These are phyloP conservation scores for Cryptococcus hybrid DNA, from an alignment of 1,284 basidiomycete species.

Conservation along the genomic window DNA sequence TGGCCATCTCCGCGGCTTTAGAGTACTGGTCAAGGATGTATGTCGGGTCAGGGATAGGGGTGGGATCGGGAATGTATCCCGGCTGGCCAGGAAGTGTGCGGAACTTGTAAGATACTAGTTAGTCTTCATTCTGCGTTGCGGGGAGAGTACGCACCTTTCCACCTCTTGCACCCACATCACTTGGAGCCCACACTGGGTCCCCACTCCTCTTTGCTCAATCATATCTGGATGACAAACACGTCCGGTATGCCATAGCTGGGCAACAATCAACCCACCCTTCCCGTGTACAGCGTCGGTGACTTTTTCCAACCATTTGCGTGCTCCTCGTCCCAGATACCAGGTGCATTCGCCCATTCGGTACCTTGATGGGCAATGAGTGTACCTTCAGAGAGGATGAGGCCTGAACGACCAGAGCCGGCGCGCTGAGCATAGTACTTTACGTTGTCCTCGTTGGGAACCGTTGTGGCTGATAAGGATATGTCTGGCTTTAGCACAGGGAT, in stretches of 20 bases:
- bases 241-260: slow-evolving; percentile 57
- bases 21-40: slow-evolving; percentile 46
- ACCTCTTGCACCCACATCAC: slow-evolving; percentile 8
- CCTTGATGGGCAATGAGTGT: slow-evolving; percentile 8
- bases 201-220: slow-evolving; percentile 1
- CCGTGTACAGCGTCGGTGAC: slow-evolving; percentile 51
- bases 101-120: slow-evolving; percentile 4
- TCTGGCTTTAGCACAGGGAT: background rate
- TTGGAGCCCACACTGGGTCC: slow-evolving; percentile 5
- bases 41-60: slow-evolving; percentile 8
- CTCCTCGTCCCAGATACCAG: slow-evolving; percentile 21
- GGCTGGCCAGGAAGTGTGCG: slow-evolving; percentile 7
- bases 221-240: slow-evolving; percentile 3
- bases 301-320: slow-evolving; percentile 37
- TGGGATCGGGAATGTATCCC: slow-evolving; percentile 7
- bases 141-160: slow-evolving; percentile 3
- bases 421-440: slow-evolving; percentile 10
- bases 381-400: slow-evolving; percentile 7
- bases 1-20: slow-evolving; percentile 56
- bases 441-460: slow-evolving; percentile 9
- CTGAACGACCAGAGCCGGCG: slow-evolving; percentile 2
- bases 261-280: slow-evolving; percentile 52
- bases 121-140: background rate
- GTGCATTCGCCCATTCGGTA: slow-evolving; percentile 9
- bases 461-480: background rate